Percentiles rank a stretch among this genome's conserved stretches.
Conservation (phyloP, 768 basidiomycete genomes). For the Suillus luteus region DNA sequence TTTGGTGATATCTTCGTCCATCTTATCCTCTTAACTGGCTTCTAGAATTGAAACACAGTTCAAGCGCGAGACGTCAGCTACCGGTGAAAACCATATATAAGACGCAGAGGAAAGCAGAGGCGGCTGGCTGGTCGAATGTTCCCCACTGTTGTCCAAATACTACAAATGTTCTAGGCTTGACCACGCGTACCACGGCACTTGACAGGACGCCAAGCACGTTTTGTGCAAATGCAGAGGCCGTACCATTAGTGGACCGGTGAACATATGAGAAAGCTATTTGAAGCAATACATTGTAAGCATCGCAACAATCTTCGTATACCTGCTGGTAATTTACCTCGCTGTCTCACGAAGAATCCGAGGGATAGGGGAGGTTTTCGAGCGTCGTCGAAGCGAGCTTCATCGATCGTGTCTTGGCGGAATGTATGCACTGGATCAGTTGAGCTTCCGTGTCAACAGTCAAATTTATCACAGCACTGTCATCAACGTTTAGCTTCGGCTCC, state of each 20-base stretch:
- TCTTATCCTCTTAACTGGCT: background rate
- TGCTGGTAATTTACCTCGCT: slow-evolving; percentile 13
- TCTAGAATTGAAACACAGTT: background rate
- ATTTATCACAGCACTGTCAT: slow-evolving; percentile 11
- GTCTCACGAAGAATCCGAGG: slow-evolving; percentile 18
- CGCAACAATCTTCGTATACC: no score
- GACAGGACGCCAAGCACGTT: slow-evolving; percentile 15
- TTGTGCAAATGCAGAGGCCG: background rate
- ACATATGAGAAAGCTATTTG: no score
- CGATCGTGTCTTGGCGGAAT: slow-evolving; percentile 12
- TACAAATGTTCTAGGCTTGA: slow-evolving; percentile 17
- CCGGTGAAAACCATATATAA: background rate
- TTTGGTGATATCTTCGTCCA: background rate
- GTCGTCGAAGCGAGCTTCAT: slow-evolving; percentile 7
- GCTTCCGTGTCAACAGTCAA: slow-evolving; percentile 16
- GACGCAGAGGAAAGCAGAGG: background rate
- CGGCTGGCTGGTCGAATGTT: background rate
- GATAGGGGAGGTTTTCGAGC: slow-evolving; percentile 7
- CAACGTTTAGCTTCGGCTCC: background rate
- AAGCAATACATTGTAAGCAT: no score
- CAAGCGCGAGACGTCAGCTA: background rate
- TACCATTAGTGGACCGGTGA: background rate
- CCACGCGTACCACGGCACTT: slow-evolving; percentile 9
- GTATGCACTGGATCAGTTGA: slow-evolving; percentile 15
- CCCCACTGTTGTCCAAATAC: slow-evolving; percentile 16